Evolutionary conservation across 345 rosid species (phyloP), one percentile per base, ranked within the genome.

Genomic region (Salix brachista): DNA sequence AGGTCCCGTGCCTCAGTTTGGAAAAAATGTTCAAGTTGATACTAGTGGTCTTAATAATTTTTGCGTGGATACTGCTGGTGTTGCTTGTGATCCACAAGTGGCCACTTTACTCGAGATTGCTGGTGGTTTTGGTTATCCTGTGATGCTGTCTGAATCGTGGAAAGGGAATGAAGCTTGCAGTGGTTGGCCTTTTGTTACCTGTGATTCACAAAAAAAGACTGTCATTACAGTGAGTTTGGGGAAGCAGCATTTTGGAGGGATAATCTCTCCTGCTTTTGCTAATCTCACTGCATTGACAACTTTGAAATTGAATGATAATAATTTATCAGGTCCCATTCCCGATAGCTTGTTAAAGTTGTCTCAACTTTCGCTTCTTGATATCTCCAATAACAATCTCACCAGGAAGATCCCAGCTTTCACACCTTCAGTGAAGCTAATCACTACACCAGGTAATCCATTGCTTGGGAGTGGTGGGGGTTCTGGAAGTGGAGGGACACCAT

Each of bases 361-460:
- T 17, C 80, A 76, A 28, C 80, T 95, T 68, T 79, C 77, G 78
- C 16, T 66, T 50, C 76, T 95, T 74, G 90, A 93, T 80, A 88
- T 95, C 13, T 85, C 97, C 0, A 92, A 92, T 77, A 94, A 94
- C 80, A 90, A 94, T 77, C 91, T 94, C 70, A 78, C 60, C 1
- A 95, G 97, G 6, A 70, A 42, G 5, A 67, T 89, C 34, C 97
- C 94, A 0, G 25, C 58, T 60, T 90, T 92, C 70, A 72, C 87
- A 1, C 6, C 61, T 6, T 32, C 72, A 0, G 90, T 92, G 61
- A 90, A 86, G 83, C 75, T 91, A 46, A 58, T 6, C 7, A 48
- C 76, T 68, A 73, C 81, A 10, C 83, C 89, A 0, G 97, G 97
- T 10, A 92, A 92, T 77, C 14, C 78, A 74, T 75, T 79, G 34